A percentile compares a stretch with the other conserved stretches of the same genome.
Conservation (phyloP, 805 yeast species). For the Wickerhamiella cacticola region DNA sequence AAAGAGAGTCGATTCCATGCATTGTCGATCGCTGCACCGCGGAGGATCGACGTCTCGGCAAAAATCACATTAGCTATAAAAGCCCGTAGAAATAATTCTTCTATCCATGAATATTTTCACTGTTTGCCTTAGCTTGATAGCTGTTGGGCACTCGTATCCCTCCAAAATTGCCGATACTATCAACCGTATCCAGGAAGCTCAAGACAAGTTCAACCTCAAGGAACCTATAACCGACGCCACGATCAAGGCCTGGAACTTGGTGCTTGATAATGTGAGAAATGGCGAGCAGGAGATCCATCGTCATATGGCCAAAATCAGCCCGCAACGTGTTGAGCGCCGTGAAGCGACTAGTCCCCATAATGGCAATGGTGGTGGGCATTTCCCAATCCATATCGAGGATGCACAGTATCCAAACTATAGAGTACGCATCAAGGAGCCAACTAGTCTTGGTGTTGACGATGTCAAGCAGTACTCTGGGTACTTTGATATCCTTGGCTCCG, state of each 20-base stretch:
- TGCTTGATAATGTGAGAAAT: slow-evolving; percentile 21
- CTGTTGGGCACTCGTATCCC: too few relatives aligned
- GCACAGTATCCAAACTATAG: slow-evolving; percentile 32
- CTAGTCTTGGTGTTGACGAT: slow-evolving; percentile 60
- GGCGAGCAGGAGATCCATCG: slow-evolving; percentile 21
- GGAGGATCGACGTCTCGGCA: too few relatives aligned
- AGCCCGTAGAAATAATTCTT: too few relatives aligned
- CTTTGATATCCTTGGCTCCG: slow-evolving; percentile 67
- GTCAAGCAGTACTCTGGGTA: slow-evolving; percentile 81
- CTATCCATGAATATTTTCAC: too few relatives aligned
- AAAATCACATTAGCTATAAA: too few relatives aligned
- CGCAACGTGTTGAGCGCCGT: too few relatives aligned
- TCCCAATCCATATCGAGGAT: slow-evolving; percentile 6
- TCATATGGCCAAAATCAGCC: slow-evolving; percentile 4
- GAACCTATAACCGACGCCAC: slow-evolving; percentile 21
- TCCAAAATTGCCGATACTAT: too few relatives aligned
- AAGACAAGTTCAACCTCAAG: background rate
- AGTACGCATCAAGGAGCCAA: slow-evolving; percentile 57
- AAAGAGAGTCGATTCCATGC: too few relatives aligned
- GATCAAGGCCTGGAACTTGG: slow-evolving; percentile 24
- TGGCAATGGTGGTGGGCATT: background rate
- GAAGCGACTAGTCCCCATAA: too few relatives aligned
- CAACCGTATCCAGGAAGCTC: background rate
- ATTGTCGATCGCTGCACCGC: too few relatives aligned
- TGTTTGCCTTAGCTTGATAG: too few relatives aligned